Conservation (phyloP, 345 rosid species). For the Toxicodendron radicans region DNA sequence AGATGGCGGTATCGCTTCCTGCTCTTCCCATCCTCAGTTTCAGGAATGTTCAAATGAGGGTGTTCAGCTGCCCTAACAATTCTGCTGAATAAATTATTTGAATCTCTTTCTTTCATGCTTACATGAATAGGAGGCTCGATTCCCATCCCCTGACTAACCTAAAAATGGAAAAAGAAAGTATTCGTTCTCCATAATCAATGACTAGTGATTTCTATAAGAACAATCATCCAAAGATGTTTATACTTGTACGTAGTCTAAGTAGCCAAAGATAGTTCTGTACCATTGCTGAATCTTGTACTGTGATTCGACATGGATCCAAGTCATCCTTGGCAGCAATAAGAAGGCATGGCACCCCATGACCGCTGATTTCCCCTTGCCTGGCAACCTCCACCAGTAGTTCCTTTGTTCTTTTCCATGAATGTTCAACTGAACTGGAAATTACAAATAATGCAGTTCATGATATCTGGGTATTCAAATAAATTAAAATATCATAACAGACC, state of each 20-base stretch:
- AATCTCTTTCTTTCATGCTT: conserved; percentile 51
- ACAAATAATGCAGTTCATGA: conserved; percentile 22
- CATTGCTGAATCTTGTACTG: conserved; percentile 59
- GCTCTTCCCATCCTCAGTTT: conserved; percentile 66
- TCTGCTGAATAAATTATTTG: conserved; percentile 51
- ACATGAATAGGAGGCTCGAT: conserved; percentile 61
- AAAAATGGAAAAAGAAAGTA: conserved; percentile 8
- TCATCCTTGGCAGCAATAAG: conserved; percentile 81
- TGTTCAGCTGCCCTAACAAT: conserved; percentile 59
- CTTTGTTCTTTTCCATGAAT: conserved; percentile 73
- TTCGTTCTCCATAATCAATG: neutral
- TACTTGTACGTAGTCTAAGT: neutral
- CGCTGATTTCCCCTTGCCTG: conserved; percentile 66
- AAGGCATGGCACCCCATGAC: conserved; percentile 64
- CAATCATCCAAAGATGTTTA: neutral
- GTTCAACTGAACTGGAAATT: conserved; percentile 61
- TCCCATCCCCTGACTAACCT: conserved; percentile 75
- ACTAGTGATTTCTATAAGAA: neutral
- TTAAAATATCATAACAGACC: neutral
- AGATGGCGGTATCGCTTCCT: conserved; percentile 53
- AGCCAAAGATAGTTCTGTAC: conserved; percentile 28
- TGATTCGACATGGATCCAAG: conserved; percentile 57
- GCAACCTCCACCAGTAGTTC: conserved; percentile 69
- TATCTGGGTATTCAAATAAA: conserved; percentile 6
- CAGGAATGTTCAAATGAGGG: conserved; percentile 74